A percentile compares a stretch with the other conserved stretches of the same genome.
Conservation (phyloP, 1,139 yeast genomes). For the Pneumocystis carinii region DNA sequence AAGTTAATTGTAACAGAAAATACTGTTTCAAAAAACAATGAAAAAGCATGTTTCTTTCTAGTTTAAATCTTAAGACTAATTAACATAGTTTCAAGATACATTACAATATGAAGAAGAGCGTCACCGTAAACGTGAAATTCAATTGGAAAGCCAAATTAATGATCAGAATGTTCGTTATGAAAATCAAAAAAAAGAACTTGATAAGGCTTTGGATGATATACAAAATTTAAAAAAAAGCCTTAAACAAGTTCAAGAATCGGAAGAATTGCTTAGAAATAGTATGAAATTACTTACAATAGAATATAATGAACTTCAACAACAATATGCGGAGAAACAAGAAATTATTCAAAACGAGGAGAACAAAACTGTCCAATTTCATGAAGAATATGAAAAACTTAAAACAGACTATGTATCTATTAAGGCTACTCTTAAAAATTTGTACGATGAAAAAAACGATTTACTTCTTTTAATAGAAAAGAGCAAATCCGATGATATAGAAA, state of each 20-base stretch:
- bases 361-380: background rate
- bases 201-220: background rate
- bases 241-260: slow-evolving; percentile 1
- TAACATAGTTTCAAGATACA: slow-evolving; percentile 3
- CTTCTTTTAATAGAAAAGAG: background rate
- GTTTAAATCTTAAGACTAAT: background rate
- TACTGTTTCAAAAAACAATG: background rate
- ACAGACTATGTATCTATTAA: background rate
- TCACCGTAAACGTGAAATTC: slow-evolving; percentile 2
- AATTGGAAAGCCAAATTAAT: slow-evolving; percentile 4
- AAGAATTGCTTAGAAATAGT: background rate
- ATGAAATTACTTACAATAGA: background rate
- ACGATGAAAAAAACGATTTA: background rate
- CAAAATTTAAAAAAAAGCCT: background rate
- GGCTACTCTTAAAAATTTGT: background rate
- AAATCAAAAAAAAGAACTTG: background rate
- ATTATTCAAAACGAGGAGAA: background rate
- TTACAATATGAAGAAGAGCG: slow-evolving; percentile 3
- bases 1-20: background rate
- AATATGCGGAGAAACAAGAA: background rate
- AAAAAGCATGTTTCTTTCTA: background rate
- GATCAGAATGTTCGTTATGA: slow-evolving; percentile 2
- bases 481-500: background rate
- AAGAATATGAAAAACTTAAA: background rate
- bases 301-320: slow-evolving; percentile 1